Base-by-base conservation (phyloP, 768 basidiomycete species). In the Floccularia luteovirens region DNA sequence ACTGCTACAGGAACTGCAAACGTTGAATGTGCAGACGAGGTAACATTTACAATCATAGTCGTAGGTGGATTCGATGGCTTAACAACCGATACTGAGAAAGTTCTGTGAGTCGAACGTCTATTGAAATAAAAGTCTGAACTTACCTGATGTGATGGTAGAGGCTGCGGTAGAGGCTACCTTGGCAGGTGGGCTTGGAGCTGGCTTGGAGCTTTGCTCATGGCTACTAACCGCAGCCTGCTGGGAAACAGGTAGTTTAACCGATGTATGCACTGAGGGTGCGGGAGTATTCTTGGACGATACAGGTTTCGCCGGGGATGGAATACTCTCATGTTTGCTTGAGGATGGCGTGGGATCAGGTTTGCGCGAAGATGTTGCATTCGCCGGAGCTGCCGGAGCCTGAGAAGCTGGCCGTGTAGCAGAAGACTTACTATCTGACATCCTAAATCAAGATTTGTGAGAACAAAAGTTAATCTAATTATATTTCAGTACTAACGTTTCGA, bases 1-100 rank as follows among this genome's bases (percentile, higher is more conserved):
- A 72, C 43, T 14, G 67, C 55, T 16, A 69, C 58, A 7, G 70
- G 63, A n/a, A 51, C 60, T 2, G 69, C 54, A 13, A 72, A 65
- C 13, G 72, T 74, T 11, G 70, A 66, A 23, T 62, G 61, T 1
- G 66, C 61, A 17, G 54, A 48, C 37, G 36, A 44, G 8, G 49
- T 49, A 6, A 56, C 32, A 11, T 51, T 51, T 22, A 41, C 53
- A 22, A 49, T 53, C 10, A 10, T 8, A 22, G 33, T 33, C 5
- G 46, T 28, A 17, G 42, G 16, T 20, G 36, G 13, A 31, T 24
- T 13, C 19, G 31, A 12, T 30, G 39, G 21, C 10, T 35, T 22
- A 6, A 28, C 23, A 14, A 39, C 13, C 16, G 7, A 19, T 14
- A 39, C 38, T 39, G 17, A 5, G 17, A 10, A 10, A 14, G 27